Evolutionary conservation across 2,329 filamentous ascomycete species (phyloP).

Genomic region (Sporothrix luriei): DNA sequence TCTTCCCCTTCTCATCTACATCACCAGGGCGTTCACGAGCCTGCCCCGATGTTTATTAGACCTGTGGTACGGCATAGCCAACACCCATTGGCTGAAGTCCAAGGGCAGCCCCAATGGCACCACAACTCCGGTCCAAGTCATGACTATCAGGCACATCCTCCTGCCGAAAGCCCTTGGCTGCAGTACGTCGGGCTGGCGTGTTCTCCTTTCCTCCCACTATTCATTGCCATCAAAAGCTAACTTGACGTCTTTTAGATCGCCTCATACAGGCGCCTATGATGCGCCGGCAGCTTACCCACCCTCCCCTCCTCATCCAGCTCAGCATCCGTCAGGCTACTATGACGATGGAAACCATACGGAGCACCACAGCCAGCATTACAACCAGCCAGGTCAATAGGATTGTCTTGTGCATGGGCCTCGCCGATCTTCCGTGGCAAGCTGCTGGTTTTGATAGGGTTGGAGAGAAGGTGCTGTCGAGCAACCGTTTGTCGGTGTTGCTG

Average conservation of each 20-base stretch:
- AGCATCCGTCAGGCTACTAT: background rate
- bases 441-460: background rate
- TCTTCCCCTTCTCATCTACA: background rate
- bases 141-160: slow-evolving; percentile 14
- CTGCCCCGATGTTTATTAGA: slow-evolving; percentile 12
- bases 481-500: background rate
- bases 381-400: background rate
- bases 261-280: background rate
- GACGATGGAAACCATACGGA: background rate
- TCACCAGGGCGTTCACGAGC: background rate
- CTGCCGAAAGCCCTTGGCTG: background rate
- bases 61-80: slow-evolving; percentile 9
- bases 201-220: background rate
- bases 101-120: background rate
- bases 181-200: background rate
- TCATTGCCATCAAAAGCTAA: background rate
- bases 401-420: background rate
- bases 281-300: background rate
- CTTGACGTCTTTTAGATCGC: background rate
- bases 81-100: background rate
- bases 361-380: background rate
- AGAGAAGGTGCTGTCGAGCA: background rate
- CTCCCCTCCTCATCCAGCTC: background rate
- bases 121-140: background rate
- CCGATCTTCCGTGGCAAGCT: background rate